Evolutionary conservation across 1,284 basidiomycete genomes (phyloP), one percentile per base, ranked within the genome.

Genomic region (Austroboletus olivaceoglutinosus): DNA sequence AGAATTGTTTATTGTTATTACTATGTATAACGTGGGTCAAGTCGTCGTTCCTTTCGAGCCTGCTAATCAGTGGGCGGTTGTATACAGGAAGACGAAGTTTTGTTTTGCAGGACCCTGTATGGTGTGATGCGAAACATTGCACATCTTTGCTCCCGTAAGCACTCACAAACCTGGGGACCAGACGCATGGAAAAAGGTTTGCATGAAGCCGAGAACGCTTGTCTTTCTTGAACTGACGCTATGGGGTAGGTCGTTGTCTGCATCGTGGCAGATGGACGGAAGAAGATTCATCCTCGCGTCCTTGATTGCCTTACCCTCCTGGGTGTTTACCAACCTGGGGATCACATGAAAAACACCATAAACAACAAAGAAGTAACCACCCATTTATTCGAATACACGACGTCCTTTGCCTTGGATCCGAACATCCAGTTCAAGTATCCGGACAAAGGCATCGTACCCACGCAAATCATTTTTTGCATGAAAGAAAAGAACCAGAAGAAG

Each of bases 371-470:
- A 23, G 94, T 98, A 13, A 90, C 91, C 2, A 94, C 94, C 2
- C 96, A 99, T 73, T 67, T 98, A 19, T 99, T 95, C 70, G 96
- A 99, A 72, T 93, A 93, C 64, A 98, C 95, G 0, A 91, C 95
- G 0, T 90, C 91, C 36, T 93, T 98, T 62, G 91, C 82, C 1
- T 76, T 98, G 40, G 93, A 95, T 67, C 78, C 90, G 2, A 89
- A 94, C 59, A 71, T 98, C 43, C 89, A 93, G 61, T 97, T 98
- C 78, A 87, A 86, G 63, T 97, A 95, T 58, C 91, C 93, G 0
- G 96, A 98, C 71, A 93, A 95, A 66, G 94, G 87, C n/a, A 87
- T 96, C 50, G 87, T 95, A 8, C 93, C 93, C 1, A 91, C 89
- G 4, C 93, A 97, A 66, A 91, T 96, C 49, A 84, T 96, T 29